Evolutionary conservation across 768 basidiomycete genomes (phyloP).

Genomic region (Gloeopeniophorella convolvens): DNA sequence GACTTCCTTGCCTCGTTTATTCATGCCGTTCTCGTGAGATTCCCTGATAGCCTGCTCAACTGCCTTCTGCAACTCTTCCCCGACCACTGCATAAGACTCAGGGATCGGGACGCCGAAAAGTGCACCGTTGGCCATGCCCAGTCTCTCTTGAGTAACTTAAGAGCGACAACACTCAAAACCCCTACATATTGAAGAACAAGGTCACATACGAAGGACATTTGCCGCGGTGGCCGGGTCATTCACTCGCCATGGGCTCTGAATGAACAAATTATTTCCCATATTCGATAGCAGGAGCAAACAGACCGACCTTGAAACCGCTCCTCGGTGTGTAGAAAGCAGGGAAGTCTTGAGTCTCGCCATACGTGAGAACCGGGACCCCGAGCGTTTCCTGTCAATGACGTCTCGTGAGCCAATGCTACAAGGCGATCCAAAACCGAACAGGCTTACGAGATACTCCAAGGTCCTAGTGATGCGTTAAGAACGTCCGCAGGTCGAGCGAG

Average conservation of each 20-base stretch:
- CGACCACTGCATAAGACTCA: slow-evolving; percentile 58
- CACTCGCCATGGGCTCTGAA: slow-evolving; percentile 75
- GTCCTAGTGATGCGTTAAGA: slow-evolving; percentile 40
- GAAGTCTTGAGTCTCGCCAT: slow-evolving; percentile 70
- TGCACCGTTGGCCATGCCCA: slow-evolving; percentile 70
- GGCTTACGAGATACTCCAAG: slow-evolving; percentile 65
- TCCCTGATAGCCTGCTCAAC: slow-evolving; percentile 84
- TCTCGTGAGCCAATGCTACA: too few relatives aligned
- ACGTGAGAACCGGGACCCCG: slow-evolving; percentile 86
- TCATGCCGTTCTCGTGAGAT: slow-evolving; percentile 74
- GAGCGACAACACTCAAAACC: not conserved
- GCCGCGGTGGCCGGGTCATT: slow-evolving; percentile 63
- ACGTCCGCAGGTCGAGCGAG: not conserved
- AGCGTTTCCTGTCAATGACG: slow-evolving; percentile 98
- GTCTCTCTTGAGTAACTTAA: slow-evolving; percentile 60
- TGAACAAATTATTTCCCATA: not conserved
- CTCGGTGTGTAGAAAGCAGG: slow-evolving; percentile 89
- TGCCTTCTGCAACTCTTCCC: slow-evolving; percentile 61
- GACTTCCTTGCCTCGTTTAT: slow-evolving; percentile 76
- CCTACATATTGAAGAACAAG: not conserved
- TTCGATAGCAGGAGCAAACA: not conserved
- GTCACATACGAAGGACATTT: slow-evolving; percentile 56
- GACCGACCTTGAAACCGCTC: slow-evolving; percentile 70
- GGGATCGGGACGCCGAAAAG: slow-evolving; percentile 91
- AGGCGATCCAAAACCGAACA: not conserved